Percentiles rank a stretch among this genome's conserved stretches.
phyloP scores from a whole-genome alignment of 345 rosid species.

The Brassica incana region DNA sequence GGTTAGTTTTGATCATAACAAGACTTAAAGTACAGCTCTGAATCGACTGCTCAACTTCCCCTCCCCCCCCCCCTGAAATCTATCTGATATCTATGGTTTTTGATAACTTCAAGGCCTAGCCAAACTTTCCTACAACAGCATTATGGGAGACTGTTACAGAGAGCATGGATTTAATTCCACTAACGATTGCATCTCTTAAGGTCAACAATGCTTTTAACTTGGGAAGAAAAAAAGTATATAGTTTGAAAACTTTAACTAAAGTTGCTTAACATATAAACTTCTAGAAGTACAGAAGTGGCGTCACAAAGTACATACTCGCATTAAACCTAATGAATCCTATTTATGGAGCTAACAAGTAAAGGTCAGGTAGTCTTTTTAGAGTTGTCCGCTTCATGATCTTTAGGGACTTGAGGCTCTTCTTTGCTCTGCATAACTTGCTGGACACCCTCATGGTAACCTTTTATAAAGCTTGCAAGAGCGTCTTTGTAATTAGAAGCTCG shows the following conservation, averaged over 20 bases:
- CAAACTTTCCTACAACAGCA: conserved; percentile 20
- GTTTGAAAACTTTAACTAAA: neutral
- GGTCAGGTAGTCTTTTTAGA: conserved; percentile 27
- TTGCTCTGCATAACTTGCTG: conserved; percentile 66
- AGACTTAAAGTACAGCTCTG: conserved; percentile 20
- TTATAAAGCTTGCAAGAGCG: conserved; percentile 66
- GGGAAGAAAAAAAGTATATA: neutral
- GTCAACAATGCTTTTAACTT: conserved; percentile 18
- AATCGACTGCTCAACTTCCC: conserved; percentile 26
- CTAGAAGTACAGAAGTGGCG: neutral
- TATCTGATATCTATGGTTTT: conserved; percentile 36
- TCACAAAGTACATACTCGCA: conserved; percentile 9
- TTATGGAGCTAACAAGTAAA: conserved; percentile 11
- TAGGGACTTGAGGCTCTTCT: conserved; percentile 38
- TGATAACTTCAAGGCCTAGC: conserved; percentile 16
- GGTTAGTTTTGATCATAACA: conserved; percentile 35
- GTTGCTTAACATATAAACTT: conserved; percentile 4
- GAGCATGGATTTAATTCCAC: conserved; percentile 24
- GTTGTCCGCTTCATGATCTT: conserved; percentile 20
- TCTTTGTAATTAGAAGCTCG: conserved; percentile 84
- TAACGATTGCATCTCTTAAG: conserved; percentile 4
- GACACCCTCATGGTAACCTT: conserved; percentile 80
- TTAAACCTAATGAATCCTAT: conserved; percentile 15
- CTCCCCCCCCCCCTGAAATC: conserved; percentile 13
- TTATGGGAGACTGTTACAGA: conserved; percentile 26